A percentile compares a stretch with the other conserved stretches of the same genome.
Conservation (phyloP, 805 yeast species). For the Yamadazyma akitaensis region DNA sequence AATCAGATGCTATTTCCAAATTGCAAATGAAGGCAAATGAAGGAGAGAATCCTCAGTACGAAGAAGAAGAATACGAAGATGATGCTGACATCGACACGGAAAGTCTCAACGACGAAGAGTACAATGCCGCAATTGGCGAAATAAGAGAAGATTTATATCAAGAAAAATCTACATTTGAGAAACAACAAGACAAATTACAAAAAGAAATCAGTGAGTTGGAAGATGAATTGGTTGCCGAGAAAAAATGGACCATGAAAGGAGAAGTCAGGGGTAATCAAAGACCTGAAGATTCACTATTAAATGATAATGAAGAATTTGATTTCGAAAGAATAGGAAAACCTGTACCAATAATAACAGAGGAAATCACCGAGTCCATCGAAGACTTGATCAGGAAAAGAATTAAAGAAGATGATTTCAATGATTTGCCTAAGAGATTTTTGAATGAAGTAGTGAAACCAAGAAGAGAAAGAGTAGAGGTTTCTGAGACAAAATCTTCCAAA, state of each 20-base stretch:
- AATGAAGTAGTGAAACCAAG: slow-evolving; percentile 56
- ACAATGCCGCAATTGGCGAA: slow-evolving; percentile 55
- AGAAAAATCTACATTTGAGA: slow-evolving; percentile 72
- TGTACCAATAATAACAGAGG: slow-evolving; percentile 90
- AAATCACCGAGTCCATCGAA: slow-evolving; percentile 80
- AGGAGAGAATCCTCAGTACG: slow-evolving; percentile 4
- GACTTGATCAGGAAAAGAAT: slow-evolving; percentile 86
- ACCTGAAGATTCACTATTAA: slow-evolving; percentile 78
- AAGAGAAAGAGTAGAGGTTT: slow-evolving; percentile 56
- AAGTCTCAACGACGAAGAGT: slow-evolving; percentile 55
- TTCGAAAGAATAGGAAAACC: slow-evolving; percentile 95
- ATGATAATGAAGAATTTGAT: slow-evolving; percentile 65
- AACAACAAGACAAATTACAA: slow-evolving; percentile 73
- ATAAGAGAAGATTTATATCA: slow-evolving; percentile 61
- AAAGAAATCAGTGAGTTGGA: slow-evolving; percentile 77
- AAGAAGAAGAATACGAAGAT: slow-evolving; percentile 36
- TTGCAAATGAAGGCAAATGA: slow-evolving; percentile 18
- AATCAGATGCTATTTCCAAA: slow-evolving; percentile 15
- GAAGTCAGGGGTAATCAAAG: slow-evolving; percentile 81
- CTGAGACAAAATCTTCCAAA: slow-evolving; percentile 79
- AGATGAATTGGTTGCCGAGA: slow-evolving; percentile 83
- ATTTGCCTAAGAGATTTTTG: slow-evolving; percentile 69
- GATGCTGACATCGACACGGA: slow-evolving; percentile 15
- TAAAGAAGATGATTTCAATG: slow-evolving; percentile 74
- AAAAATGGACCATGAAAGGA: slow-evolving; percentile 93